Percentiles rank a stretch among this genome's conserved stretches.
Conservation (phyloP, 2,329 filamentous ascomycete species). For the Venturia asperata region DNA sequence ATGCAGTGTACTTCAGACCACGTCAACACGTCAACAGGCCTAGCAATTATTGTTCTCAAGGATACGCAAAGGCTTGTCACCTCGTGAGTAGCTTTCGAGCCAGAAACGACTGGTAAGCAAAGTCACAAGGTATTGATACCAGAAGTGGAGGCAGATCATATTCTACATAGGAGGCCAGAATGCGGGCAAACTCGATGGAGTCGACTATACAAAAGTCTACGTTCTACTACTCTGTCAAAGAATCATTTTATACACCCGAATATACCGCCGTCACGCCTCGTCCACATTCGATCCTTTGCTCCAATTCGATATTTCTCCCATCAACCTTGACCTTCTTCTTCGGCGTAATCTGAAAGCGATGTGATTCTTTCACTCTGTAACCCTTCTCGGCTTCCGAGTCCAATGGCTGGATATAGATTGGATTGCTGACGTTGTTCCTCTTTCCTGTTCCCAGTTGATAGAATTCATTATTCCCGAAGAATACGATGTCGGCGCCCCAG, state of each 20-base stretch:
- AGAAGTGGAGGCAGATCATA: background rate
- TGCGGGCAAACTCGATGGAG: background rate
- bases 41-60: too few species aligned
- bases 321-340: conserved; percentile 61
- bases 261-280: conserved; percentile 76
- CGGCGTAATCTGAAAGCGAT: conserved; percentile 77
- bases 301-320: conserved; percentile 65
- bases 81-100: too few species aligned
- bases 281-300: conserved; percentile 86
- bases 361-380: conserved; percentile 56
- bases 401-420: conserved; percentile 70
- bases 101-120: background rate
- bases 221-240: background rate
- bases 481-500: conserved; percentile 81
- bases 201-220: background rate
- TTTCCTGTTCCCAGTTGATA: conserved; percentile 91
- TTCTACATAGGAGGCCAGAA: background rate
- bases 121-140: background rate
- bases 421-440: conserved; percentile 68
- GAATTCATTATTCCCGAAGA: conserved; percentile 92
- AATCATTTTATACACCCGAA: conserved; percentile 39
- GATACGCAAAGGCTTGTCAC: too few species aligned
- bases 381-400: conserved; percentile 49
- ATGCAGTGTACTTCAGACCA: background rate
- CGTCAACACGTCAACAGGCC: background rate